Evolutionary conservation across 2,329 filamentous ascomycete genomes (phyloP).

Genomic region (Calonectria pseudoreteaudii): DNA sequence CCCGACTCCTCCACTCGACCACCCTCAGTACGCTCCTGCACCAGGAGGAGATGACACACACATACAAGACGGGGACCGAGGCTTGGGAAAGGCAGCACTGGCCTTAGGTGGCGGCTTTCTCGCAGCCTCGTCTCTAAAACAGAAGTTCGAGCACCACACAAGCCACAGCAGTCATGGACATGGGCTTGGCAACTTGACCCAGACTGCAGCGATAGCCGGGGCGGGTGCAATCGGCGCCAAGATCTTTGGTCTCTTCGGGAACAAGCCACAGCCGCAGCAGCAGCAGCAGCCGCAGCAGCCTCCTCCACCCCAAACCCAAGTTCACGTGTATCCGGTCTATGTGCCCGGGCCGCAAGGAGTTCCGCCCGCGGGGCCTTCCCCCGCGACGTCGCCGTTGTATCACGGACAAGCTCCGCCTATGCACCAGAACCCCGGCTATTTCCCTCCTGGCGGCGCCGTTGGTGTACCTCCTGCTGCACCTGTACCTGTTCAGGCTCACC

Average conservation of each 20-base stretch:
- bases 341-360: slow-evolving; percentile 19
- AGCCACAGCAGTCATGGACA: slow-evolving; percentile 6
- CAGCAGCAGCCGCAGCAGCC: not conserved
- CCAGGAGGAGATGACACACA: not conserved
- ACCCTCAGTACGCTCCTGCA: not conserved
- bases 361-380: not conserved
- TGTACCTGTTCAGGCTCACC: not conserved
- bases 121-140: not conserved
- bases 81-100: slow-evolving; percentile 23
- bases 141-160: slow-evolving; percentile 8
- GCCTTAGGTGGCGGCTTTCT: slow-evolving; percentile 18
- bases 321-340: slow-evolving; percentile 25
- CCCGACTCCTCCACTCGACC: not conserved
- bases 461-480: not conserved
- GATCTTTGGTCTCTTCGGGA: slow-evolving; percentile 17
- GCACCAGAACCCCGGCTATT: not conserved
- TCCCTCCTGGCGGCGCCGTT: not conserved
- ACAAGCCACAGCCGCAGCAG: slow-evolving; percentile 15
- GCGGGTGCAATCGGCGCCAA: slow-evolving; percentile 25
- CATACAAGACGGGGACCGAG: slow-evolving; percentile 17
- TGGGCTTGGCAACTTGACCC: slow-evolving; percentile 16
- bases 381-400: slow-evolving; percentile 1
- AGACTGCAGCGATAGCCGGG: slow-evolving; percentile 21
- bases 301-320: slow-evolving; percentile 17
- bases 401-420: slow-evolving; percentile 17